Percentiles rank a stretch among this genome's conserved stretches.
Evolutionary conservation across 345 rosid genomes (phyloP).

Genomic region (Citrus glauca): DNA sequence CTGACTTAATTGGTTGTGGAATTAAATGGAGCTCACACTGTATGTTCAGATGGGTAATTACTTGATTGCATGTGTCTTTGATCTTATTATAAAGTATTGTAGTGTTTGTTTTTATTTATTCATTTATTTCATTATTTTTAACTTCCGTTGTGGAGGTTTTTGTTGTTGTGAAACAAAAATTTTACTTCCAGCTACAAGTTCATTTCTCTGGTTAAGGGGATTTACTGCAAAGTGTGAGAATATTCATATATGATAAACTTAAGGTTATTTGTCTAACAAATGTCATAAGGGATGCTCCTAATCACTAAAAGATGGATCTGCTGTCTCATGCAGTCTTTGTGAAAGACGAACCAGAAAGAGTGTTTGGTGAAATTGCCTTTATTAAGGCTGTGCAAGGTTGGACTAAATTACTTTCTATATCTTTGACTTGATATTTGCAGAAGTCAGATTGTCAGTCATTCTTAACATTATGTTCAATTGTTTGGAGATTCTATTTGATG

Average conservation of each 20-base stretch:
- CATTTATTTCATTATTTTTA: neutral
- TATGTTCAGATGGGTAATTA: neutral
- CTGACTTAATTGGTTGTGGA: constrained; percentile 3
- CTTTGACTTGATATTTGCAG: constrained; percentile 11
- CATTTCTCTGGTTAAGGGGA: neutral
- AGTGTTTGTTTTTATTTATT: neutral
- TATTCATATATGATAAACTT: neutral
- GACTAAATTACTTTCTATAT: neutral
- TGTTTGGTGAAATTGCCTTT: neutral
- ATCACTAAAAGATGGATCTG: neutral
- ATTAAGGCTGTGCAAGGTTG: constrained; percentile 5
- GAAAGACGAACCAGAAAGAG: neutral
- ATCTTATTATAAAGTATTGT: neutral
- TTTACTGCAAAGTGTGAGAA: neutral
- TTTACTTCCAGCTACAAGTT: neutral
- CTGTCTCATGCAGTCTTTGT: neutral
- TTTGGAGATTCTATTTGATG: neutral
- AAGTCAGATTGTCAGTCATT: constrained; percentile 10
- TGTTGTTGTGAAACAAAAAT: neutral
- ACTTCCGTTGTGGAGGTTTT: too few relatives aligned
- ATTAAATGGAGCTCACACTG: neutral
- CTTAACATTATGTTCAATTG: neutral
- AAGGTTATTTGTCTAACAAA: neutral
- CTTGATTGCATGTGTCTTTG: neutral
- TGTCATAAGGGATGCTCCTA: neutral